These are phyloP conservation scores for Pistacia vera DNA, from an alignment of 345 rosid genomes.

Conservation along the genomic window DNA sequence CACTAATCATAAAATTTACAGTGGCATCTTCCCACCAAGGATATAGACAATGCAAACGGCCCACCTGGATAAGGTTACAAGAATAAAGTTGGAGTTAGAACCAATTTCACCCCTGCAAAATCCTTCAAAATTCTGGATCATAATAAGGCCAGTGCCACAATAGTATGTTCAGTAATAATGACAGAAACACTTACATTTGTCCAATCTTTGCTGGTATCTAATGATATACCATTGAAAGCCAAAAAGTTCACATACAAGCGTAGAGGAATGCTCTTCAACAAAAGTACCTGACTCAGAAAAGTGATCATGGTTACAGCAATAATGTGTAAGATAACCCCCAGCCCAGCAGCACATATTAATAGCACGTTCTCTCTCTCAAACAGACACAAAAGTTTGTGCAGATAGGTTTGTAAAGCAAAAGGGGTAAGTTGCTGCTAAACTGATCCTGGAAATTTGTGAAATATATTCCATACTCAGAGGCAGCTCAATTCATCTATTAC, in stretches of 20 bases:
- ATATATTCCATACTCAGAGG: no score
- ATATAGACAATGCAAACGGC: constrained; percentile 82
- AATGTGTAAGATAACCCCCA: neutral
- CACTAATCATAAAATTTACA: constrained; percentile 80
- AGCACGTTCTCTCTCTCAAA: no score
- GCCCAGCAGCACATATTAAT: neutral
- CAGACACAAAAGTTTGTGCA: neutral
- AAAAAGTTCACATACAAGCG: constrained; percentile 61
- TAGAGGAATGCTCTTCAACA: constrained; percentile 77
- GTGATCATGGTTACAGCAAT: neutral
- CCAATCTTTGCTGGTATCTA: constrained; percentile 73
- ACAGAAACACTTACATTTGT: constrained; percentile 57
- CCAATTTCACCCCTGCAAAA: constrained; percentile 8
- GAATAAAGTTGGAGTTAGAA: constrained; percentile 3
- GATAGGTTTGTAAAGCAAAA: neutral
- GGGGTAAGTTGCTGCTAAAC: neutral
- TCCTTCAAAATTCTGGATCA: neutral
- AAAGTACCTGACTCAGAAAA: constrained; percentile 46
- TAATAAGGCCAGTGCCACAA: neutral
- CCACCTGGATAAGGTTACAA: constrained; percentile 52
- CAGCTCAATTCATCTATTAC: neutral
- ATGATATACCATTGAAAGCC: constrained; percentile 54
- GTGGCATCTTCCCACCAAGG: constrained; percentile 97
- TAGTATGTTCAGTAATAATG: neutral
- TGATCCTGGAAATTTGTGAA: neutral